Evolutionary conservation across 805 yeast species (phyloP).

Genomic region (Diddensiella santjacobensis): DNA sequence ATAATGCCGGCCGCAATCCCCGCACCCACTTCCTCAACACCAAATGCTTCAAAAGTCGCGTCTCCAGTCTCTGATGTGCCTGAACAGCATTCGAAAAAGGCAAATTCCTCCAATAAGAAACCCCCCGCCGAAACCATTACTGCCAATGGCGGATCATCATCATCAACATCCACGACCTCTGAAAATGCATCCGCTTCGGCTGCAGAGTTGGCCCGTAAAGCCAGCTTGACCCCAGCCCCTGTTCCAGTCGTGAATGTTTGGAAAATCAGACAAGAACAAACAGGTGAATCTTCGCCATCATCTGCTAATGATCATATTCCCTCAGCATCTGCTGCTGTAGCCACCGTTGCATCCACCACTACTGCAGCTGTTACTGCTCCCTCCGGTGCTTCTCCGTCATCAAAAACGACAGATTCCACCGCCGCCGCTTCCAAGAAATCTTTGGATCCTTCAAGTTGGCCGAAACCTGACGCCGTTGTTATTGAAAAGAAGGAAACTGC

Average conservation of each 20-base stretch:
- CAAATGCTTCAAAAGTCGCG: too few species aligned
- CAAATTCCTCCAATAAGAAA: too few species aligned
- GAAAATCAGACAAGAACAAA: constrained; percentile 36
- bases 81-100: too few species aligned
- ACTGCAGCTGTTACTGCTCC: constrained; percentile 1
- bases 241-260: constrained; percentile 61
- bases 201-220: constrained; percentile 29
- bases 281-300: constrained; percentile 7
- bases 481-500: constrained; percentile 21
- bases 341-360: constrained; percentile 5
- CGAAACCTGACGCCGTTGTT: constrained; percentile 23
- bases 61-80: too few species aligned
- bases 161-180: not conserved
- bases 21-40: too few species aligned
- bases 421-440: constrained; percentile 7
- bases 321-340: constrained; percentile 6
- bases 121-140: too few species aligned
- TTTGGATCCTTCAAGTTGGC: constrained; percentile 24
- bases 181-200: constrained; percentile 14
- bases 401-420: constrained; percentile 1
- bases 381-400: constrained; percentile 3
- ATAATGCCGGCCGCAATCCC: too few species aligned
- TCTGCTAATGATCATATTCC: constrained; percentile 2
- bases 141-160: not conserved
- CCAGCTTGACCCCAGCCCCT: constrained; percentile 59